These are phyloP conservation scores for Cercospora brassicicola DNA, from an alignment of 2,329 filamentous ascomycete species.

Conservation along the genomic window DNA sequence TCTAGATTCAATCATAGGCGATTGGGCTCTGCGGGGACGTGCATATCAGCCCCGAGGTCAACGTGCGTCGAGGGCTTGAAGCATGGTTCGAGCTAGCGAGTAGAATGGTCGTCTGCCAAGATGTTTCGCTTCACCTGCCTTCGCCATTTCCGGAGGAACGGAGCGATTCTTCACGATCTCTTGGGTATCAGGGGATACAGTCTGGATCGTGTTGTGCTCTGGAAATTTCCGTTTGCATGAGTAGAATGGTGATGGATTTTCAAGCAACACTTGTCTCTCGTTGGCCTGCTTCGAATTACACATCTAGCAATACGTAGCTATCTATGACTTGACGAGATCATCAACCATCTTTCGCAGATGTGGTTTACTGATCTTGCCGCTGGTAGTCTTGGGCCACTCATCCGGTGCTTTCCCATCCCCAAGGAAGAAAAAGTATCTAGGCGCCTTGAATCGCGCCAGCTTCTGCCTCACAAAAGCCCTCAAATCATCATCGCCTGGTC, in stretches of 20 bases:
- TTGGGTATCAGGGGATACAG: neutral
- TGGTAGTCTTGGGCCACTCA: slow-evolving; percentile 33
- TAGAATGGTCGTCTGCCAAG: slow-evolving; percentile 1
- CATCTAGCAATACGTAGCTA: neutral
- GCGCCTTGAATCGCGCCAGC: slow-evolving; percentile 33
- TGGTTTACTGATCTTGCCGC: slow-evolving; percentile 33
- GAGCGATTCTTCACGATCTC: neutral
- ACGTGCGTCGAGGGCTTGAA: slow-evolving; percentile 7
- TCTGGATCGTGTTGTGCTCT: neutral
- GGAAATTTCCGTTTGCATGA: neutral
- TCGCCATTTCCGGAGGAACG: neutral
- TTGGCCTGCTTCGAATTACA: neutral
- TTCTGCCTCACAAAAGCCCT: slow-evolving; percentile 28
- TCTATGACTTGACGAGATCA: slow-evolving; percentile 17
- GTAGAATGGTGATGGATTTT: neutral
- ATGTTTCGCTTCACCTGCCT: slow-evolving; percentile 1
- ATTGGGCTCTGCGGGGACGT: slow-evolving; percentile 1
- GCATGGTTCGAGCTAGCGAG: slow-evolving; percentile 8
- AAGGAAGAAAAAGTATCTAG: slow-evolving; percentile 33
- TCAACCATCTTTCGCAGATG: slow-evolving; percentile 29
- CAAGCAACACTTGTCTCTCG: neutral
- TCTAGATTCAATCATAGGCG: neutral
- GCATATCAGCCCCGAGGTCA: slow-evolving; percentile 15
- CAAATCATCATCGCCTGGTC: slow-evolving; percentile 28
- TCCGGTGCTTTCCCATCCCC: slow-evolving; percentile 27